phyloP scores from a whole-genome alignment of 306 rosid species.

The Carpinus viminea region DNA sequence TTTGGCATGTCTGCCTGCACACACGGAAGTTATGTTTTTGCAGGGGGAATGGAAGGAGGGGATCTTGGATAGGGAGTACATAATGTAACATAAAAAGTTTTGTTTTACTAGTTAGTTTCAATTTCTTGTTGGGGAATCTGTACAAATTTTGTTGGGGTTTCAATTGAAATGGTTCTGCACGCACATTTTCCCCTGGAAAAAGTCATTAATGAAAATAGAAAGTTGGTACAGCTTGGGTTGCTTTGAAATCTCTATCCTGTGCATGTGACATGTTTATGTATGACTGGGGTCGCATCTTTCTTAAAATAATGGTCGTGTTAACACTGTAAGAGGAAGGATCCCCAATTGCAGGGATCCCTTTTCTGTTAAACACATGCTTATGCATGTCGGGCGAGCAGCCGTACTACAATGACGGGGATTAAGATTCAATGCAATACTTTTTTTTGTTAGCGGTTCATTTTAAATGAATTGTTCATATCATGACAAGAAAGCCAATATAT shows the following conservation, averaged over 20 bases:
- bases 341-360: too few relatives aligned
- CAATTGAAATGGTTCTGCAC: conserved; percentile 35
- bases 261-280: too few relatives aligned
- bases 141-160: conserved; percentile 42
- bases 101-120: conserved; percentile 5
- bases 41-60: conserved; percentile 31
- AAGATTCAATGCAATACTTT: too few relatives aligned
- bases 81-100: conserved; percentile 27
- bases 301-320: too few relatives aligned
- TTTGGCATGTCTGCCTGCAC: conserved; percentile 17
- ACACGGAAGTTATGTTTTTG: conserved; percentile 12
- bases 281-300: too few relatives aligned
- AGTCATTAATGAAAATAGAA: conserved; percentile 30
- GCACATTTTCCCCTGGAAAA: conserved; percentile 38
- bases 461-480: too few relatives aligned
- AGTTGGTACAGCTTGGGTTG: conserved; percentile 20
- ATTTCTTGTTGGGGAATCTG: conserved; percentile 25
- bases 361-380: too few relatives aligned
- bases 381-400: too few relatives aligned
- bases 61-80: conserved; percentile 20
- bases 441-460: too few relatives aligned
- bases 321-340: too few relatives aligned
- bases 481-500: too few relatives aligned
- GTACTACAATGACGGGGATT: too few relatives aligned
- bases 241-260: background rate